Conservation (phyloP, 192 early-diverging fungal species). For the Podochytrium sp. region DNA sequence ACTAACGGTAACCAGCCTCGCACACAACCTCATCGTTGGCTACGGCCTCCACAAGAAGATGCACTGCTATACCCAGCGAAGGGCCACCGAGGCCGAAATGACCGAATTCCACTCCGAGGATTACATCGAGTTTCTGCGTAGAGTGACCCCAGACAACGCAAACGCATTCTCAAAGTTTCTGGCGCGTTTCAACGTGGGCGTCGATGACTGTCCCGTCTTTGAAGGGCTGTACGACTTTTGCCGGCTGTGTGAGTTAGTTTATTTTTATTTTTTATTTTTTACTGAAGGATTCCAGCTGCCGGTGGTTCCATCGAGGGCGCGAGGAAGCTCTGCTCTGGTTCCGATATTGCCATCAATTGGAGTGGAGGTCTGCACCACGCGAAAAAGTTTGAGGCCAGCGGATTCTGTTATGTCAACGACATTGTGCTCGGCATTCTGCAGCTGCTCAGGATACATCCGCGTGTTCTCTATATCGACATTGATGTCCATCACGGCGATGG, state of each 20-base stretch:
- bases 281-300: slow-evolving; percentile 31
- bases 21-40: slow-evolving; percentile 88
- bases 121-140: slow-evolving; percentile 34
- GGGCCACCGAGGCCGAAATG: slow-evolving; percentile 87
- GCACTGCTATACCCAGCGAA: slow-evolving; percentile 78
- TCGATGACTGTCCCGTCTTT: slow-evolving; percentile 96
- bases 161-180: slow-evolving; percentile 44
- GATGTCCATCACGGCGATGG: slow-evolving; percentile 99
- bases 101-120: slow-evolving; percentile 87
- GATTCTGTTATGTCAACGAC: slow-evolving; percentile 99
- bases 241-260: slow-evolving; percentile 52
- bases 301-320: slow-evolving; percentile 95
- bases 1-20: slow-evolving; percentile 53
- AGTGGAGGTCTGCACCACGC: slow-evolving; percentile 96
- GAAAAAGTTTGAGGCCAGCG: slow-evolving; percentile 93
- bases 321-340: slow-evolving; percentile 61
- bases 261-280: neutral
- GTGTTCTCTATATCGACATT: slow-evolving; percentile 97
- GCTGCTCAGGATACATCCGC: slow-evolving; percentile 74
- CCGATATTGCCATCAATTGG: slow-evolving; percentile 95
- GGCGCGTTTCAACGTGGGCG: slow-evolving; percentile 73
- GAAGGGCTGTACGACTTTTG: slow-evolving; percentile 96
- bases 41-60: slow-evolving; percentile 95
- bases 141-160: slow-evolving; percentile 59
- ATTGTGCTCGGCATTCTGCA: slow-evolving; percentile 95